Base-by-base conservation (phyloP, 2,329 filamentous ascomycete genomes). In the Trichoderma asperellum region DNA sequence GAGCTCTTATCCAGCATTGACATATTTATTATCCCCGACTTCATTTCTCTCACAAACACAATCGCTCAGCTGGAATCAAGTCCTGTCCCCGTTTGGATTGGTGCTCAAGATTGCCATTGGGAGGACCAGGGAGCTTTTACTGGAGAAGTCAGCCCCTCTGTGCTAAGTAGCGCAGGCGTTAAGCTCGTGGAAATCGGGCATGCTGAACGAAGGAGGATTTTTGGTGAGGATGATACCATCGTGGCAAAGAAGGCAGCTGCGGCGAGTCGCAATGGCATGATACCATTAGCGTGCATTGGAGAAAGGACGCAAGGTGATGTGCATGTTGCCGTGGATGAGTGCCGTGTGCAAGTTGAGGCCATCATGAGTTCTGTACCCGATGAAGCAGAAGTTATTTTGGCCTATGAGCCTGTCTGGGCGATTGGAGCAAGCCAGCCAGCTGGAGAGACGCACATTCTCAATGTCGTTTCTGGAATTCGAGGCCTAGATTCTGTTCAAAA, bases 321-420 rank as follows among this genome's bases (percentile, higher is more conserved):
- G 0, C 84, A 84, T 0, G 76, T 83, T 1, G 92, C 92, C 0
- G 85, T 92, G 2, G 79, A 83, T 16, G 90, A 94, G 78, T 92
- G 92, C 74, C 83, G 81, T 43, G 80, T 81, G 5, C 92, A 95
- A 79, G 83, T 96, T 68, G 83, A 84, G 49, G 82, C 87, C 1
- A 88, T 92, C 2, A 77, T 96, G 63, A 81, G 81, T 0, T 86
- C 83, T 0, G 81, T 95, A 8, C 85, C 89, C 0, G 82, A 83
- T 12, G 83, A 88, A 18, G 87, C 88, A 0, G 90, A 93, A 59
- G 85, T 96, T 5, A 87, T 95, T 7, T 85, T 96, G 69, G 93
- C 93, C 0, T 96, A 96, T 76, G 93, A 96, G 82, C 93, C 93
- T 8, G 92, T 96, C 1, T 96, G 93, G 93, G 93, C 93, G 0